Evolutionary conservation across 1,284 basidiomycete species (phyloP), one percentile per base, ranked within the genome.

Genomic region (Cryptococcus maquisensis): DNA sequence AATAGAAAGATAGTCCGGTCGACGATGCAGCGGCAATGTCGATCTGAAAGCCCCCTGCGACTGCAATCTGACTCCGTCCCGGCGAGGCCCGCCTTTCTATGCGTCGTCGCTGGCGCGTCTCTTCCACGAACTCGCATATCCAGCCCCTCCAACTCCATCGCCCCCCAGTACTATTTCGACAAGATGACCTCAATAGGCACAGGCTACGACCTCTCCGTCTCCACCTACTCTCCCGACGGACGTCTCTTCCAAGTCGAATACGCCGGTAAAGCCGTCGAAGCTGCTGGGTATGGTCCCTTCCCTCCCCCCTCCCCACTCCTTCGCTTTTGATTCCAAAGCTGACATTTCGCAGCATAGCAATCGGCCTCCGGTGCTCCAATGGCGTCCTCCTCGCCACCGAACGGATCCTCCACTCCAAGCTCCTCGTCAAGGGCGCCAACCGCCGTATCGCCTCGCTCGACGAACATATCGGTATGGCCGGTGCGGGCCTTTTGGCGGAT

Each of bases 161-260:
- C 21, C 43, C 15, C 20, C n/a, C n/a, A n/a, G n/a, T 40, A 20
- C 28, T 32, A 32, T 32, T 6, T 16, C 43, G 28, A 13, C 59
- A 64, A 47, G 53, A 96, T 96, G 92, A 94, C 94, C 53, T 96
- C 94, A 51, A 97, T 97, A 71, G 93, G 94, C 59, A 97, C 94
- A 65, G 95, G 95, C 54, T 98, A 98, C 81, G 95, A 98, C 82
- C 86, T 98, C 57, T 97, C 93, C 55, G 90, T 95, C 45, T 95
- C 91, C 70, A 98, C 95, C 47, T 98, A 98, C 81, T 97, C 93
- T 39, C 95, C 95, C 56, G 95, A 98, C 78, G 95, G 95, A 24
- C 86, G 96, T 64, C 92, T 98, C 73, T 98, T 98, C 74, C 95
- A 98, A 83, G 90, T 98, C 75, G 96, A 98, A 78, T 98, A 98